Conservation (phyloP, 2,329 filamentous ascomycete species). For the Curvularia spicifera region DNA sequence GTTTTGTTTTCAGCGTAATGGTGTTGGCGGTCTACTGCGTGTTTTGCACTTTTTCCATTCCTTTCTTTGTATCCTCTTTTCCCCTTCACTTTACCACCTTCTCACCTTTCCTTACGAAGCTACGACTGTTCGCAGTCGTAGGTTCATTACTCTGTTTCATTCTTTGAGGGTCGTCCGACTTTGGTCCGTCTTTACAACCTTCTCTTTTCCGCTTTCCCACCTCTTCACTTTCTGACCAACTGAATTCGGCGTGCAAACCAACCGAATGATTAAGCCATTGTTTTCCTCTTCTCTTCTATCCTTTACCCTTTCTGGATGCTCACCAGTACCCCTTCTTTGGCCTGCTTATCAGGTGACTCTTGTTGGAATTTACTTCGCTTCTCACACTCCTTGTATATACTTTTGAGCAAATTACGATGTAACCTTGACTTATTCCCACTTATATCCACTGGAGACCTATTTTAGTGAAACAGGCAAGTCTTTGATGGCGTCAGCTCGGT, state of each 20-base stretch:
- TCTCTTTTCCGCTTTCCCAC: slow-evolving; percentile 3
- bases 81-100: slow-evolving; percentile 3
- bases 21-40: slow-evolving; percentile 27
- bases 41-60: slow-evolving; percentile 28
- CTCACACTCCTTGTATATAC: slow-evolving; percentile 29
- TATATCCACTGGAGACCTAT: neutral
- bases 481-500: neutral
- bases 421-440: neutral
- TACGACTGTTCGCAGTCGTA: slow-evolving; percentile 3
- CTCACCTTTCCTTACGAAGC: slow-evolving; percentile 9
- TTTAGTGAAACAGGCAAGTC: neutral
- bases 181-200: slow-evolving; percentile 8
- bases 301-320: slow-evolving; percentile 3
- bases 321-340: slow-evolving; percentile 7
- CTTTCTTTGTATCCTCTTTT: slow-evolving; percentile 16
- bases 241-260: slow-evolving; percentile 6
- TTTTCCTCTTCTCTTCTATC: slow-evolving; percentile 8
- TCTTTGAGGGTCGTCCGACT: slow-evolving; percentile 4
- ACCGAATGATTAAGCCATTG: slow-evolving; percentile 3
- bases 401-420: slow-evolving; percentile 11
- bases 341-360: slow-evolving; percentile 12
- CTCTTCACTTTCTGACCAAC: slow-evolving; percentile 10
- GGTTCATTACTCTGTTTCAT: slow-evolving; percentile 1
- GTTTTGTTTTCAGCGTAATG: slow-evolving; percentile 13
- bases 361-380: slow-evolving; percentile 18